Percentiles rank a stretch among this genome's conserved stretches.
These are phyloP conservation scores for Leucoagaricus sp. DNA, from an alignment of 1,284 basidiomycete genomes.

Conservation along the genomic window DNA sequence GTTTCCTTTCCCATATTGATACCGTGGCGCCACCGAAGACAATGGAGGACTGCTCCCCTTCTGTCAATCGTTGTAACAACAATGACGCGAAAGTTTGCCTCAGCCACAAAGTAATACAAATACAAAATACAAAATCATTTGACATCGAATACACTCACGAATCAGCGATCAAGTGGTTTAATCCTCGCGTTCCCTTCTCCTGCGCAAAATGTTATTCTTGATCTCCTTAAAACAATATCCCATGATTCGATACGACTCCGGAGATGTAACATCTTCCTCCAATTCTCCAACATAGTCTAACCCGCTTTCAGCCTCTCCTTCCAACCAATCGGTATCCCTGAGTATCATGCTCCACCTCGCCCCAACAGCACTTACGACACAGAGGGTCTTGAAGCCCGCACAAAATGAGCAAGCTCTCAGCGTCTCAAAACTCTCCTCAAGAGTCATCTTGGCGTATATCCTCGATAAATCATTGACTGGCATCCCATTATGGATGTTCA, in stretches of 20 bases:
- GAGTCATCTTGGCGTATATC: not conserved
- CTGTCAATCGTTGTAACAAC: no score
- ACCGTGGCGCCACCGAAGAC: no score
- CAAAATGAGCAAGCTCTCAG: slow-evolving; percentile 8
- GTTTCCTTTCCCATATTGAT: no score
- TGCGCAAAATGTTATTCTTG: slow-evolving; percentile 6
- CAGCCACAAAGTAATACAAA: no score
- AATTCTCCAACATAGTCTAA: slow-evolving; percentile 8
- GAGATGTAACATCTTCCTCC: slow-evolving; percentile 2
- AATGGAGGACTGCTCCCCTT: no score
- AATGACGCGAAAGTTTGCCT: no score
- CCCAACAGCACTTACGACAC: slow-evolving; percentile 4
- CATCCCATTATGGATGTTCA: slow-evolving; percentile 2
- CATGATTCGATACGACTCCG: slow-evolving; percentile 4
- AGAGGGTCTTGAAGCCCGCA: slow-evolving; percentile 1
- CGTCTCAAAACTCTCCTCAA: slow-evolving; percentile 4
- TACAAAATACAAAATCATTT: no score
- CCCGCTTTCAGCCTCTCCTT: not conserved
- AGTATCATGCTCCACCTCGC: slow-evolving; percentile 7
- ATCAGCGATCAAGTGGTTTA: not conserved
- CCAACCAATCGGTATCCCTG: slow-evolving; percentile 2
- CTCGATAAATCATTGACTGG: not conserved
- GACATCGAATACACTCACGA: no score
- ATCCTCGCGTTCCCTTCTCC: not conserved
- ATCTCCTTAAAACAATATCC: slow-evolving; percentile 11